Evolutionary conservation across 768 basidiomycete species (phyloP).

Genomic region (Psilocybe tampanensis): DNA sequence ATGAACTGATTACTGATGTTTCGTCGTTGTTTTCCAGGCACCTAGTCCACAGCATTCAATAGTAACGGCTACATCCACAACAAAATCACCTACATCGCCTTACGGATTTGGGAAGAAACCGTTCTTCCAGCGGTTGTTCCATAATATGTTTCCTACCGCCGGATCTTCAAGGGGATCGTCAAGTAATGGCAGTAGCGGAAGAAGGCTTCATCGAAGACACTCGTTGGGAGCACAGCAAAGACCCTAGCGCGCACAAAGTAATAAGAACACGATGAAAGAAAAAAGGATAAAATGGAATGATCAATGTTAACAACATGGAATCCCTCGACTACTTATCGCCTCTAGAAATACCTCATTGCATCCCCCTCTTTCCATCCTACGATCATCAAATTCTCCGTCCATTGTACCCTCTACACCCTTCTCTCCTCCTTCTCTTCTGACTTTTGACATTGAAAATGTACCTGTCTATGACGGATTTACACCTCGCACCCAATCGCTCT

Average conservation of each 20-base stretch:
- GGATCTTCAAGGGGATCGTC: constrained; percentile 37
- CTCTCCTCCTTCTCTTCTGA: constrained; percentile 7
- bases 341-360: constrained; percentile 16
- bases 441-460: constrained; percentile 6
- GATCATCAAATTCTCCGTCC: constrained; percentile 12
- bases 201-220: constrained; percentile 51
- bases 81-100: constrained; percentile 57
- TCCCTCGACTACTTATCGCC: constrained; percentile 13
- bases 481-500: constrained; percentile 13
- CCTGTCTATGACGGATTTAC: constrained; percentile 3
- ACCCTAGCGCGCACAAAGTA: constrained; percentile 4
- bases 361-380: constrained; percentile 5
- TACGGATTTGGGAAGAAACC: constrained; percentile 51
- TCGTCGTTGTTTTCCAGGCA: constrained; percentile 24
- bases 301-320: constrained; percentile 7
- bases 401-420: constrained; percentile 10
- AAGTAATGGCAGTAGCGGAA: constrained; percentile 23
- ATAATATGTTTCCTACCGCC: constrained; percentile 45
- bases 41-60: constrained; percentile 53
- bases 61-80: constrained; percentile 60
- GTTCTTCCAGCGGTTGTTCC: constrained; percentile 64
- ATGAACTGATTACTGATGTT: constrained; percentile 1
- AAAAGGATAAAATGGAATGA: constrained; percentile 8
- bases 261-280: constrained; percentile 1
- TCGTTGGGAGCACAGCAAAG: constrained; percentile 41